Percentiles rank a stretch among this genome's conserved stretches.
These are phyloP conservation scores for Candida silvicultrix DNA, from an alignment of 805 yeast species.

Conservation along the genomic window DNA sequence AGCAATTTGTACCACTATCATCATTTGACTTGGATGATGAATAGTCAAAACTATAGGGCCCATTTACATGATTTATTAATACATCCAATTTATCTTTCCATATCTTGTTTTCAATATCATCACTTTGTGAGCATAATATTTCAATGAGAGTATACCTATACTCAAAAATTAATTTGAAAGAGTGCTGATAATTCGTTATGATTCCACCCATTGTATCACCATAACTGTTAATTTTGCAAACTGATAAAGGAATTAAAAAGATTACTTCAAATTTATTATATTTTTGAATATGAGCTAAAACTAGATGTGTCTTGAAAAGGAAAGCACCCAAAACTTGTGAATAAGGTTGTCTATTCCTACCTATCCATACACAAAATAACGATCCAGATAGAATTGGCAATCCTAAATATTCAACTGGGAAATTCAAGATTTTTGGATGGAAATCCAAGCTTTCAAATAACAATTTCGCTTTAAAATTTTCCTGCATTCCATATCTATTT, in stretches of 20 bases:
- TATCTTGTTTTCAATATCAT: conserved; percentile 26
- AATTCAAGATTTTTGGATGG: conserved; percentile 7
- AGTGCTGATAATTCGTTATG: conserved; percentile 24
- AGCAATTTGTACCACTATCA: conserved; percentile 16
- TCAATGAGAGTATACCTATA: conserved; percentile 36
- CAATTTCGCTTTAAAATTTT: conserved; percentile 11
- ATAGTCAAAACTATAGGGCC: conserved; percentile 27
- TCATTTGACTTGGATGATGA: conserved; percentile 16
- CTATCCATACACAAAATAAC: conserved; percentile 33
- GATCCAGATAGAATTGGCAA: conserved; percentile 38
- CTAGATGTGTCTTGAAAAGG: conserved; percentile 45
- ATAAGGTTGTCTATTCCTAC: conserved; percentile 8
- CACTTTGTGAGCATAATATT: conserved; percentile 29
- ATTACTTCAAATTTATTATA: conserved; percentile 26
- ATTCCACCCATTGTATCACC: conserved; percentile 22
- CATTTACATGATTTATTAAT: conserved; percentile 24
- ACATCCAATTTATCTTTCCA: conserved; percentile 36
- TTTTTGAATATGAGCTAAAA: conserved; percentile 28
- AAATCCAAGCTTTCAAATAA: conserved; percentile 15
- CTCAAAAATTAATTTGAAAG: conserved; percentile 44
- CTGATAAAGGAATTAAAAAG: conserved; percentile 43
- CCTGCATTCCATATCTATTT: conserved; percentile 24
- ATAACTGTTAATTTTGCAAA: conserved; percentile 25
- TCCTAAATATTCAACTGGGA: conserved; percentile 43
- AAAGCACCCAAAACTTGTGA: conserved; percentile 28